A percentile compares a stretch with the other conserved stretches of the same genome.
Conservation (phyloP, 148 eudicot species). For the Gaultheria prostrata region DNA sequence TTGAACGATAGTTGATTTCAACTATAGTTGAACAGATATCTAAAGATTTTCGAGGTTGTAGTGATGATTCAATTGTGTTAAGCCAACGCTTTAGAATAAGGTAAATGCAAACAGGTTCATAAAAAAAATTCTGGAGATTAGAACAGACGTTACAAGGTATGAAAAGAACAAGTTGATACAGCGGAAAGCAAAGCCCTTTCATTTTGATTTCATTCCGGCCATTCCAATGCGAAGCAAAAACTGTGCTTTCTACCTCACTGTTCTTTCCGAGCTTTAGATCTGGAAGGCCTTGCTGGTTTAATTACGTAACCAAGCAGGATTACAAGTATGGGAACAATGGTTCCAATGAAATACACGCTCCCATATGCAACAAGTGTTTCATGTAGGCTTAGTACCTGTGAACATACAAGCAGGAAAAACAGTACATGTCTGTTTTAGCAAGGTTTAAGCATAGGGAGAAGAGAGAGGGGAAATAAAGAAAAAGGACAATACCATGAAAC, state of each 20-base stretch:
- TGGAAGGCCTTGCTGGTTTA: conserved; percentile 66
- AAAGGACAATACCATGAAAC: conserved; percentile 52
- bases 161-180: background rate
- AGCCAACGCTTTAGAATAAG: background rate
- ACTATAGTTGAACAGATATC: background rate
- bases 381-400: conserved; percentile 84
- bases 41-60: background rate
- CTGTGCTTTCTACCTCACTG: conserved; percentile 36
- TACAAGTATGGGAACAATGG: conserved; percentile 64
- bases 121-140: background rate
- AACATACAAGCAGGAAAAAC: conserved; percentile 8
- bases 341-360: conserved; percentile 81
- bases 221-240: background rate
- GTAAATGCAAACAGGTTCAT: background rate
- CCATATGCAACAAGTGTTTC: conserved; percentile 77
- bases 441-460: background rate
- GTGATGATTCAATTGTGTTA: background rate
- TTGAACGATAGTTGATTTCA: too few relatives aligned
- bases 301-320: conserved; percentile 58
- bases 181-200: conserved; percentile 3
- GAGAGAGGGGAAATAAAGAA: background rate
- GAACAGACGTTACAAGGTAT: background rate
- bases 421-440: background rate
- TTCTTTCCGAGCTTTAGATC: conserved; percentile 71
- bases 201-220: conserved; percentile 11